Evolutionary conservation across 2,329 filamentous ascomycete genomes (phyloP).

Genomic region (Pestalotiopsis sp.): DNA sequence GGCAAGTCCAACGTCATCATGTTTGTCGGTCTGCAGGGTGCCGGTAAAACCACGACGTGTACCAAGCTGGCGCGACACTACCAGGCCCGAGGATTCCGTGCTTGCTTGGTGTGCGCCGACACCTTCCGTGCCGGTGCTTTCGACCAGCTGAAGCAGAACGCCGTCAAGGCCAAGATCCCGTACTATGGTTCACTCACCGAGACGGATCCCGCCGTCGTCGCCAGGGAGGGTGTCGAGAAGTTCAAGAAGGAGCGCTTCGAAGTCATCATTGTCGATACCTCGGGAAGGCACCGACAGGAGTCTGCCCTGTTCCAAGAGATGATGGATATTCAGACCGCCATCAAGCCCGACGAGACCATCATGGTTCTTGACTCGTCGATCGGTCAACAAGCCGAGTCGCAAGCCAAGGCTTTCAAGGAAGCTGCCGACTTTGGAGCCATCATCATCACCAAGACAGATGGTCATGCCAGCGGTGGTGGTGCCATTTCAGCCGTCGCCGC

Average conservation of each 20-base stretch:
- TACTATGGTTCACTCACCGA: conserved; percentile 97
- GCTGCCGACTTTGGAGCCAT: conserved; percentile 96
- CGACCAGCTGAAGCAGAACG: conserved; percentile 98
- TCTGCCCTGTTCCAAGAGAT: conserved; percentile 95
- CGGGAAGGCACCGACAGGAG: conserved; percentile 91
- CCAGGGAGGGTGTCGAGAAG: conserved; percentile 93
- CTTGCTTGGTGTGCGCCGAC: conserved; percentile 93
- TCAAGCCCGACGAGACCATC: conserved; percentile 93
- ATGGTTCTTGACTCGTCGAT: conserved; percentile 98
- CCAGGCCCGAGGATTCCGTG: conserved; percentile 87
- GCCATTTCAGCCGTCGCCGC: conserved; percentile 97
- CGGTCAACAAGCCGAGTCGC: conserved; percentile 91
- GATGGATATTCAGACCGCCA: conserved; percentile 90
- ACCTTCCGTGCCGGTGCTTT: conserved; percentile 98
- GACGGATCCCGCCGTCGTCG: conserved; percentile 91
- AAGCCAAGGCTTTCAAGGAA: conserved; percentile 96
- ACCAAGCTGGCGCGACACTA: conserved; percentile 96
- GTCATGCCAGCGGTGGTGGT: conserved; percentile 91
- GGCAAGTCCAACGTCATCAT: conserved; percentile 96
- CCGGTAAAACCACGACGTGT: conserved; percentile 97
- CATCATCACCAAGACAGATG: conserved; percentile 98
- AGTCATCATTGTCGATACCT: conserved; percentile 98
- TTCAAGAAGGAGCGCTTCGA: conserved; percentile 99
- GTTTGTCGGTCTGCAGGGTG: conserved; percentile 97
- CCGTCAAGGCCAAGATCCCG: conserved; percentile 97